Evolutionary conservation across 371 early-diverging fungal species (phyloP).

Genomic region (Lichtheimia ramosa): DNA sequence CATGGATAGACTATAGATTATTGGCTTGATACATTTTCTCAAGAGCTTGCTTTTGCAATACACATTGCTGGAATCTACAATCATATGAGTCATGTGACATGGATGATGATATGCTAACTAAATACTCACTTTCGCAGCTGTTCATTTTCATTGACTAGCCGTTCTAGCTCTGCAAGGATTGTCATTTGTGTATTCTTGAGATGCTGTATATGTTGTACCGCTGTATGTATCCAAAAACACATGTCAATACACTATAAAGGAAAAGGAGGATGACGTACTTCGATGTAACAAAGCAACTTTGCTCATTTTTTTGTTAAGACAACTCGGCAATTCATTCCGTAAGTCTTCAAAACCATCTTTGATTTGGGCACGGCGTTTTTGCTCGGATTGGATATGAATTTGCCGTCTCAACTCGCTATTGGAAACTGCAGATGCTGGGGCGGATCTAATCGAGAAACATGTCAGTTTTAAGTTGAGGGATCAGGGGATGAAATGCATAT

Average conservation of each 20-base stretch:
- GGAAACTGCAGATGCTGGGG: neutral
- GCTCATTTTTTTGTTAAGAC: slow-evolving; percentile 56
- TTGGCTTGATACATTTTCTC: slow-evolving; percentile 24
- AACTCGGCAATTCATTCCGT: slow-evolving; percentile 51
- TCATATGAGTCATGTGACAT: neutral
- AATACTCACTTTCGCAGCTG: slow-evolving; percentile 45
- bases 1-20: slow-evolving; percentile 4
- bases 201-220: slow-evolving; percentile 52
- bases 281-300: slow-evolving; percentile 55
- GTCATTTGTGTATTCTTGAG: slow-evolving; percentile 43
- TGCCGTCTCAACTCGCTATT: slow-evolving; percentile 52
- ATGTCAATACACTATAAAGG: neutral
- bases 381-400: slow-evolving; percentile 64
- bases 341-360: slow-evolving; percentile 63
- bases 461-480: neutral
- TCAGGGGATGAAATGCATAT: neutral
- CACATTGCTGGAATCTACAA: slow-evolving; percentile 24
- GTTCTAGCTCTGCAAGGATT: slow-evolving; percentile 43
- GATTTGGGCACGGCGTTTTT: slow-evolving; percentile 60
- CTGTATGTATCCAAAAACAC: slow-evolving; percentile 13
- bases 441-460: neutral
- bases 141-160: slow-evolving; percentile 44
- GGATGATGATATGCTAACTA: neutral
- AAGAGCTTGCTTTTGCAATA: slow-evolving; percentile 24
- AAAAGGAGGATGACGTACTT: slow-evolving; percentile 24